A percentile compares a stretch with the other conserved stretches of the same genome.
Evolutionary conservation across 306 rosid species (phyloP).

Genomic region (Lupinus albus): DNA sequence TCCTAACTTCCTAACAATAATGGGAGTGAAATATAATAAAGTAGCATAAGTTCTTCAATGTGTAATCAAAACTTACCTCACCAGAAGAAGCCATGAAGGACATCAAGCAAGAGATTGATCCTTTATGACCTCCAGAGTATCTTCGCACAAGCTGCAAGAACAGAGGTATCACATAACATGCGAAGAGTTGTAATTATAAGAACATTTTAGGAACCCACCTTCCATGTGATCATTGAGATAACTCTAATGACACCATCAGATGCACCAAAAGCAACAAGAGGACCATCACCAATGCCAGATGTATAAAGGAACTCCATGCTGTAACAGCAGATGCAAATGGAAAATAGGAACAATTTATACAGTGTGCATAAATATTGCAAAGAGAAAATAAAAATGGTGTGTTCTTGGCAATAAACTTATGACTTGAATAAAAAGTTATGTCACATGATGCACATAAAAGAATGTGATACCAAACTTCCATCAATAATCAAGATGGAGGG

Average conservation of each 20-base stretch:
- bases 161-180: constrained; percentile 42
- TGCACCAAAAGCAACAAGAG: constrained; percentile 99
- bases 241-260: constrained; percentile 97
- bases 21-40: constrained; percentile 32
- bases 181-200: constrained; percentile 31
- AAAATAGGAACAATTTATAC: constrained; percentile 30
- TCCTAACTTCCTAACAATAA: constrained; percentile 5
- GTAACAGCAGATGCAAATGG: constrained; percentile 46
- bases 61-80: constrained; percentile 67
- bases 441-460: constrained; percentile 8
- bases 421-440: constrained; percentile 22
- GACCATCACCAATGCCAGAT: constrained; percentile 79
- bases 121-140: constrained; percentile 96
- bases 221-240: constrained; percentile 98
- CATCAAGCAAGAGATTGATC: constrained; percentile 95
- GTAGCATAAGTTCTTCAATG: constrained; percentile 38
- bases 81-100: constrained; percentile 91
- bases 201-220: constrained; percentile 59
- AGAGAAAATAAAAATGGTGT: constrained; percentile 22
- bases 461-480: constrained; percentile 18
- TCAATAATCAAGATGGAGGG: constrained; percentile 18
- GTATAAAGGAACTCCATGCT: constrained; percentile 98
- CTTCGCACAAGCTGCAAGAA: constrained; percentile 85
- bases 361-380: constrained; percentile 29
- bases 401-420: constrained; percentile 10